Conservation (phyloP, 2,329 filamentous ascomycete genomes). For the Fusarium udum region DNA sequence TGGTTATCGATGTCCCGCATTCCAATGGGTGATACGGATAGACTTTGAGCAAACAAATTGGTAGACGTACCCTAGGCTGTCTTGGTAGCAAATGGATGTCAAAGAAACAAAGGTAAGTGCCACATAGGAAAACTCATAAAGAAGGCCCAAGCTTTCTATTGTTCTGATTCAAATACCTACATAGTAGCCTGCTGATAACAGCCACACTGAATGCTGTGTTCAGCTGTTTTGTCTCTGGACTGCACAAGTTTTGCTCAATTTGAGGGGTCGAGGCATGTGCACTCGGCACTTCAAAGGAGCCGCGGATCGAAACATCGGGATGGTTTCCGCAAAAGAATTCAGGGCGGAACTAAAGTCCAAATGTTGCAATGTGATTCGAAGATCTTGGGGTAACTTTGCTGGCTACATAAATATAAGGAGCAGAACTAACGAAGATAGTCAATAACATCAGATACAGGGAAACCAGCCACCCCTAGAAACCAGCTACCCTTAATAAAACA, state of each 20-base stretch:
- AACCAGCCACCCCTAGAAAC: no score
- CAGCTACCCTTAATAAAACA: no score
- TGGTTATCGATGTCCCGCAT: constrained; percentile 7
- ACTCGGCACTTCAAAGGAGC: constrained; percentile 23
- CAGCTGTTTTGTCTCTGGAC: background rate
- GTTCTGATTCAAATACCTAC: background rate
- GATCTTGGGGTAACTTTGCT: constrained; percentile 9
- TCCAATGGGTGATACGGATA: background rate
- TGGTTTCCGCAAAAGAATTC: background rate
- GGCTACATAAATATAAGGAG: constrained; percentile 9
- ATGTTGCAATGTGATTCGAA: constrained; percentile 1
- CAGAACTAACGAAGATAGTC: constrained; percentile 6
- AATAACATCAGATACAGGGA: background rate
- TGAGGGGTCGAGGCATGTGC: constrained; percentile 9
- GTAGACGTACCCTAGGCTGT: background rate
- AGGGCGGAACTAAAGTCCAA: background rate
- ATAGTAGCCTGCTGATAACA: background rate
- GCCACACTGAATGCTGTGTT: background rate
- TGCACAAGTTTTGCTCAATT: background rate
- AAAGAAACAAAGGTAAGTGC: background rate
- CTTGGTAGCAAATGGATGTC: background rate
- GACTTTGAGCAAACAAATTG: background rate
- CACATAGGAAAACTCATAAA: background rate
- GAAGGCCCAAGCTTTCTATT: constrained; percentile 1
- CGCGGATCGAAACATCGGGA: constrained; percentile 10